Conservation (phyloP, 208 protist species). For the Crithidia acanthocephali region DNA sequence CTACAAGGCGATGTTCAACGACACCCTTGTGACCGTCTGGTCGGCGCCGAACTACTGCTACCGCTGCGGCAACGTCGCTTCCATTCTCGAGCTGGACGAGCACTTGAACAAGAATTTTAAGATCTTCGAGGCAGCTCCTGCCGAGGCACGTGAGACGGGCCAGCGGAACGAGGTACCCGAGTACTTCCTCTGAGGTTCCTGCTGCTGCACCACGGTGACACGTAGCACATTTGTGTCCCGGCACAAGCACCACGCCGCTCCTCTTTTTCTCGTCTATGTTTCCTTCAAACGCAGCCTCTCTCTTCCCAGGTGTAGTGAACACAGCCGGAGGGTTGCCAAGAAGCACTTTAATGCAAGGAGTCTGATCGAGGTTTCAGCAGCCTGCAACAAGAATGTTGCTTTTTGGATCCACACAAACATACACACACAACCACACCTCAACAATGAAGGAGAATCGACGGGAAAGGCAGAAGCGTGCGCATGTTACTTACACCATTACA, state of each 20-base stretch:
- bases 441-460: background rate
- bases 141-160: slow-evolving; percentile 83
- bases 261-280: background rate
- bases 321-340: too few species aligned
- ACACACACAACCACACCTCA: background rate
- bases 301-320: too few species aligned
- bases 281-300: background rate
- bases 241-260: background rate
- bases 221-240: background rate
- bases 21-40: slow-evolving; percentile 96
- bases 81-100: slow-evolving; percentile 98
- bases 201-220: background rate
- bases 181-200: slow-evolving; percentile 70
- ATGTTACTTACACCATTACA: background rate
- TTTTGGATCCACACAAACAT: background rate
- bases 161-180: slow-evolving; percentile 75
- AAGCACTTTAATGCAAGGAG: too few species aligned
- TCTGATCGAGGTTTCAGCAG: too few species aligned
- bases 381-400: too few species aligned
- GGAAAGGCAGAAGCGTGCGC: background rate
- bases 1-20: slow-evolving; percentile 95
- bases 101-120: slow-evolving; percentile 98
- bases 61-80: slow-evolving; percentile 98
- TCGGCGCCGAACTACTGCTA: slow-evolving; percentile 98
- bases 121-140: slow-evolving; percentile 99